phyloP scores from a whole-genome alignment of 371 early-diverging fungal species.

The Mortierella sp. region DNA sequence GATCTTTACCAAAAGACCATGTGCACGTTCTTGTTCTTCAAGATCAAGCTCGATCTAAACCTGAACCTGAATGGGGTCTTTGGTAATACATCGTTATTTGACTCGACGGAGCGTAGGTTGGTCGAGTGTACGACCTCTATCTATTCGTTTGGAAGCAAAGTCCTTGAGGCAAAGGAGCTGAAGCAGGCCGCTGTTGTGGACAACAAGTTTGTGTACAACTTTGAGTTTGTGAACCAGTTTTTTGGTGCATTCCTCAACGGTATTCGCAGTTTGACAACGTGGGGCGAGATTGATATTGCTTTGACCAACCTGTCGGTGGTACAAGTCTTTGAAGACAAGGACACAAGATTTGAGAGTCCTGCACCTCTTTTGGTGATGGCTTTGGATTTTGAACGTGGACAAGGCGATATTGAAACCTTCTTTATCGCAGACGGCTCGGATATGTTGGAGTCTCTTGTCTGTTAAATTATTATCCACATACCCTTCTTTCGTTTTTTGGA shows the following conservation, averaged over 20 bases:
- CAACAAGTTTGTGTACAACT: conserved; percentile 65
- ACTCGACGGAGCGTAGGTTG: conserved; percentile 64
- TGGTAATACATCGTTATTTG: conserved; percentile 64
- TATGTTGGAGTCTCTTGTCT: conserved; percentile 44
- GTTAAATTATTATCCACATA: conserved; percentile 5
- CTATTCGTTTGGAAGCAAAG: conserved; percentile 74
- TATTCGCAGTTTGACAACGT: conserved; percentile 61
- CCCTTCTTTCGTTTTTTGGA: not conserved
- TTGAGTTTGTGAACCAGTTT: conserved; percentile 75
- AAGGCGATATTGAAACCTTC: conserved; percentile 58
- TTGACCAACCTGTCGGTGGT: conserved; percentile 68
- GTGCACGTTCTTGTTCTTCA: conserved; percentile 48
- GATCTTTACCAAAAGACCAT: conserved; percentile 49
- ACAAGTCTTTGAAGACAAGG: conserved; percentile 67
- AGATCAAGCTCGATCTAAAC: conserved; percentile 46
- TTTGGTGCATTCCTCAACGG: conserved; percentile 70
- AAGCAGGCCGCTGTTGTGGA: conserved; percentile 65
- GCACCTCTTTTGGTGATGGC: conserved; percentile 64
- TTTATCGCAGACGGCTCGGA: conserved; percentile 54
- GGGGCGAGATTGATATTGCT: conserved; percentile 69
- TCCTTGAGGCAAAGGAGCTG: conserved; percentile 72
- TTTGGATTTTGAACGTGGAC: conserved; percentile 71
- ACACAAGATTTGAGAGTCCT: conserved; percentile 40
- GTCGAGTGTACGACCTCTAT: conserved; percentile 76
- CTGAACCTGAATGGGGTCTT: conserved; percentile 40